Evolutionary conservation across 2,329 filamentous ascomycete genomes (phyloP).

Genomic region (Pseudogymnoascus sp.): DNA sequence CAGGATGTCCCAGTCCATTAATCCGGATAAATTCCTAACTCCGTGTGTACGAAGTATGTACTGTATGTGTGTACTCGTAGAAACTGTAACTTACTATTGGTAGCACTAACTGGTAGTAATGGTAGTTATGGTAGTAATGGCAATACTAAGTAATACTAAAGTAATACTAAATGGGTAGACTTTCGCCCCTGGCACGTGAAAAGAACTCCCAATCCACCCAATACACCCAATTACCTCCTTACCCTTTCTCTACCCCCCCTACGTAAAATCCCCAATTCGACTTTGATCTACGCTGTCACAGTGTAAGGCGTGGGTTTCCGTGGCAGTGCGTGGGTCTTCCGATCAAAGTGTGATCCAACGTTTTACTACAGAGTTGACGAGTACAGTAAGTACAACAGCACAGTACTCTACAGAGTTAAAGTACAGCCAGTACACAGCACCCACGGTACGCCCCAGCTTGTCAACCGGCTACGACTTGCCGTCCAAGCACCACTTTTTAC

Average conservation of each 20-base stretch:
- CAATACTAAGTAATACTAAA: no score
- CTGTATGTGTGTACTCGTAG: no score
- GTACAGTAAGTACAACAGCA: no score
- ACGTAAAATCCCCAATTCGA: neutral
- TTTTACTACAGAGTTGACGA: no score
- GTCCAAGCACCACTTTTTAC: neutral
- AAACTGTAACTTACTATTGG: no score
- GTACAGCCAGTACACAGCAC: no score
- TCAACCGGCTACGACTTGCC: neutral
- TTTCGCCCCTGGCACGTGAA: constrained; percentile 9
- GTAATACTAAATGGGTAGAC: neutral
- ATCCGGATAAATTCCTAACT: no score
- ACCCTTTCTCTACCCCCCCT: neutral
- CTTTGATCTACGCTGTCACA: neutral
- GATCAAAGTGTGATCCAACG: neutral
- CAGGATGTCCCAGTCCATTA: no score
- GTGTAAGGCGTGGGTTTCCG: neutral
- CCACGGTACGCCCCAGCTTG: neutral
- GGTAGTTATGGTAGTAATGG: no score
- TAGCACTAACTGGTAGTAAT: no score
- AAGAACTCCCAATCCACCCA: neutral
- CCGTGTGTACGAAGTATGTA: no score
- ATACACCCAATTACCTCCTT: neutral
- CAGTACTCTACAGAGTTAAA: no score
- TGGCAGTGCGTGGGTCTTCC: neutral